These are phyloP conservation scores for Phlebiopsis gigantea DNA, from an alignment of 768 basidiomycete species.

Conservation along the genomic window DNA sequence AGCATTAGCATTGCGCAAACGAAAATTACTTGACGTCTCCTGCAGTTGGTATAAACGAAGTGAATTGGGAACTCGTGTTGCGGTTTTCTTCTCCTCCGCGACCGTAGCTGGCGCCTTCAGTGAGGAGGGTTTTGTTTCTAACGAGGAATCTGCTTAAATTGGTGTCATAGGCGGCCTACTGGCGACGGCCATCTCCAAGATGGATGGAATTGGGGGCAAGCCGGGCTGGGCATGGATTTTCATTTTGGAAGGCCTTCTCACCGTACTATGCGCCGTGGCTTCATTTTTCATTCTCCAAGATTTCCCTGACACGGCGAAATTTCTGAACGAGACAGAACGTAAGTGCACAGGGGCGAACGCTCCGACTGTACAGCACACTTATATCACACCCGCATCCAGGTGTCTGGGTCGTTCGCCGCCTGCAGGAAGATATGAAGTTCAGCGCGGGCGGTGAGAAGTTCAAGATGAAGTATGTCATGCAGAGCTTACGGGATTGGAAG, in stretches of 20 bases:
- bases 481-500: slow-evolving; percentile 66
- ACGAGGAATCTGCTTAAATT: neutral
- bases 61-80: slow-evolving; percentile 67
- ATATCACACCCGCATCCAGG: slow-evolving; percentile 30
- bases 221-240: slow-evolving; percentile 70
- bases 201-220: slow-evolving; percentile 63
- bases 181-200: slow-evolving; percentile 62
- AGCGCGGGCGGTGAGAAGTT: slow-evolving; percentile 60
- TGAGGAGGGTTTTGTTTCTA: slow-evolving; percentile 27
- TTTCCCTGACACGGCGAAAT: slow-evolving; percentile 72
- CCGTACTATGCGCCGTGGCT: slow-evolving; percentile 49
- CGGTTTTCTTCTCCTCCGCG: slow-evolving; percentile 76
- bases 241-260: slow-evolving; percentile 69
- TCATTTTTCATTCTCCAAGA: slow-evolving; percentile 76
- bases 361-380: neutral
- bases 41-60: slow-evolving; percentile 74
- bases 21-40: neutral
- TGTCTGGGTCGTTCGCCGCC: slow-evolving; percentile 56
- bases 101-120: slow-evolving; percentile 77
- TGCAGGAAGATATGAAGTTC: slow-evolving; percentile 59
- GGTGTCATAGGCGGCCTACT: slow-evolving; percentile 51
- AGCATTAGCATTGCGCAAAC: neutral
- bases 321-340: slow-evolving; percentile 62
- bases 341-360: too few species aligned
- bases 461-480: slow-evolving; percentile 48